Evolutionary conservation across 2,329 filamentous ascomycete species (phyloP), one percentile per base, ranked within the genome.

Genomic region (Aphanocladium album): DNA sequence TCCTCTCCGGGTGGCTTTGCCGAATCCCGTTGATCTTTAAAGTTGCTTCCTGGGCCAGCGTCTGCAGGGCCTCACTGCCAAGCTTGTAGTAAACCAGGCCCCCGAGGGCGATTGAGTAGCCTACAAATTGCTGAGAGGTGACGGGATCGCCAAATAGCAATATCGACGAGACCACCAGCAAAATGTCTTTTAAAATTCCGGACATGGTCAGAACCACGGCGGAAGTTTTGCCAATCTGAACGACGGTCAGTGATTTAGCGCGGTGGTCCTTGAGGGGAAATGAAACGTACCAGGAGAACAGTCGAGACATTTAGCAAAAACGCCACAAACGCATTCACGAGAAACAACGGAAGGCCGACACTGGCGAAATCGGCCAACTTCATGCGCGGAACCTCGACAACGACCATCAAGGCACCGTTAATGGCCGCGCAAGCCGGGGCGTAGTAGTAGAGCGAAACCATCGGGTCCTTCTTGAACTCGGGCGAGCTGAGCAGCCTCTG

Each of bases 401-500:
- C 77, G 35, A 93, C 77, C 60, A 89, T 88, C 51, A 92, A 83
- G 11, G 85, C 71, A 67, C 87, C 84, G 79, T 95, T 95, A 86
- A 95, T 93, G 72, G 85, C 77, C 47, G 90, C 90, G 76, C 90
- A 95, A 61, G 91, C 86, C 14, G 90, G 90, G 2, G 91, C 91
- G 69, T 93, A 95, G 81, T 95, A 95, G 83, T 95, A 95, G 9
- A 95, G 85, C 27, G 90, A 95, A 59, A 95, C 90, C 30, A 95
- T 80, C 19, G 90, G 90, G 74, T 95, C 90, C 91, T 95, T 95
- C 84, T 93, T 93, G 84, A 89, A 93, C 76, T 93, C 90, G 53
- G 88, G 82, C 47, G 88, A 90, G 79, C 87, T 92, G 68, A 95
- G 84, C 47, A 95, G 83, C 62, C 88, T 87, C 80, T 93, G 88